Base-by-base conservation (phyloP, 768 basidiomycete genomes). In the Trametes sanguinea region DNA sequence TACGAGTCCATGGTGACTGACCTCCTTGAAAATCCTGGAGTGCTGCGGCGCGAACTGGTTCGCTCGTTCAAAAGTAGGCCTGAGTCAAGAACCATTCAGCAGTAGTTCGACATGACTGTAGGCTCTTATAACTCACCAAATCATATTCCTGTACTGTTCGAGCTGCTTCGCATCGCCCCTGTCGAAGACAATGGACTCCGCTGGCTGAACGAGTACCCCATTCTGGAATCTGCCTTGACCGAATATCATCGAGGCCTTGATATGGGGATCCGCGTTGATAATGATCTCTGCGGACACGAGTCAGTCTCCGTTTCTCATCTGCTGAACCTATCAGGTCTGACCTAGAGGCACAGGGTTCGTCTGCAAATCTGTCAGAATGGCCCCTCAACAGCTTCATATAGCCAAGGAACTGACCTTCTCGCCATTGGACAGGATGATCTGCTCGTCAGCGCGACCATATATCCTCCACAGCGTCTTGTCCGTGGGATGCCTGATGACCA, bases 21-120 rank as follows among this genome's bases (percentile, higher is more conserved):
- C 79, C 75, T 81, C 79, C 60, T 81, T 81, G 69, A 80, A 80
- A 11, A 82, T 67, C 29, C 78, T 65, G 1, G 78, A 80, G 63
- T 81, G 80, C 35, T 73, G 68, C 7, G 81, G 81, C 0, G 79
- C 78, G 42, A 68, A 74, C 13, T 65, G 65, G 57, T 82, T 83
- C 57, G 76, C 72, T 40, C 71, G 58, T 61, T 80, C 73, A 1
- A 81, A 66, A 8, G 72, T 77, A 1, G 65, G 65, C 61, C 61
- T 66, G 16, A 2, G 9, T 14, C 30, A 40, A 6, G 30, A 50
- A 32, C 17, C 40, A 50, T 14, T 11, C 1, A 50, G 30, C 30
- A 30, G 13, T 22, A 50, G 10, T 4, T 3, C 4, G 9, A 22
- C 43, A 17, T 14, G 5, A 13, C n/a, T 13, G 6, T 17, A 47